Conservation (phyloP, 495 filamentous ascomycete species). For the Hyaloscypha hepaticicola region DNA sequence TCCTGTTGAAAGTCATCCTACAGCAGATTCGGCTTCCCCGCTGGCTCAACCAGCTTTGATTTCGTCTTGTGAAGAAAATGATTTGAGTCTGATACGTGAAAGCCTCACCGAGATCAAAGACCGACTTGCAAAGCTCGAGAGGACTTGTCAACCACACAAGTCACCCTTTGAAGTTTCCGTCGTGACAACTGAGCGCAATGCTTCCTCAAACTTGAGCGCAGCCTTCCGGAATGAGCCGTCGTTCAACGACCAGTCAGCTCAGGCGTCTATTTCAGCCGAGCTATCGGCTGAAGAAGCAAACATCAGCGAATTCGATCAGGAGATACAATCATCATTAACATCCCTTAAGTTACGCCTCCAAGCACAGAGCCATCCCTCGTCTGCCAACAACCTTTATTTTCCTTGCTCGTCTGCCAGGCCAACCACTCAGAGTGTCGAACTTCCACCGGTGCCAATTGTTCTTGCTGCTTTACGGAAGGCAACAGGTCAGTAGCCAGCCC, state of each 20-base stretch:
- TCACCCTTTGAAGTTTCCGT: not conserved
- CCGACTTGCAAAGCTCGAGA: not conserved
- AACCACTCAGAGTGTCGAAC: not conserved
- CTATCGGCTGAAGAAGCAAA: not conserved
- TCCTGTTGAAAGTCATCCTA: not conserved
- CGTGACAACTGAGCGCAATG: not conserved
- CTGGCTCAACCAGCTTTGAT: not conserved
- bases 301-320: not conserved
- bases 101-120: not conserved
- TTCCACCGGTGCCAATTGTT: not conserved
- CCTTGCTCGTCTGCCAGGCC: not conserved
- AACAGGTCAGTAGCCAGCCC: not conserved
- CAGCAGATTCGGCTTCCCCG: not conserved
- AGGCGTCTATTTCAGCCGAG: not conserved
- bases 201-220: not conserved
- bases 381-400: not conserved
- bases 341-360: not conserved
- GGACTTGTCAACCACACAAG: not conserved
- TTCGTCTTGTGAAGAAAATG: not conserved
- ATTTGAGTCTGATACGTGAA: not conserved
- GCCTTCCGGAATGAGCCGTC: not conserved
- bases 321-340: not conserved
- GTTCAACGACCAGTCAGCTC: not conserved
- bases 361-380: not conserved
- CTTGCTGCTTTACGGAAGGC: not conserved